Conservation (phyloP, 2,329 filamentous ascomycete species). For the Rhynchosporium secalis region DNA sequence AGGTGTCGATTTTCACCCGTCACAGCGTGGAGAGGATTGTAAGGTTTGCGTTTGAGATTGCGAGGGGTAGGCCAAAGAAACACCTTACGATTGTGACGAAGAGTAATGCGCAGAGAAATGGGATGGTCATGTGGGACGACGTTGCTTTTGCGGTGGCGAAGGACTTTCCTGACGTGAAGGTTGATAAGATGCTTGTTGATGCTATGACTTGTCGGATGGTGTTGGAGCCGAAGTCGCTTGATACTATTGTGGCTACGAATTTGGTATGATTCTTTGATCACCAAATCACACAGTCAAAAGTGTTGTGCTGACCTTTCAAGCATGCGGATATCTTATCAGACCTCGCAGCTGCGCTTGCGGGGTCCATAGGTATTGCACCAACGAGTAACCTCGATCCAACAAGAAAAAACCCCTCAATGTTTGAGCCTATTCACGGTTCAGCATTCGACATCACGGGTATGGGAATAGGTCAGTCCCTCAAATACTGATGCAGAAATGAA, state of each 20-base stretch:
- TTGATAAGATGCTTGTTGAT: slow-evolving; percentile 66
- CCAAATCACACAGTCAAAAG: not conserved
- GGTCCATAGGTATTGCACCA: slow-evolving; percentile 71
- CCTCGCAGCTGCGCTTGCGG: slow-evolving; percentile 67
- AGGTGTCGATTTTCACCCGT: slow-evolving; percentile 63
- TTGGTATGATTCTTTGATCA: slow-evolving; percentile 35
- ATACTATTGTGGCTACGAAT: slow-evolving; percentile 65
- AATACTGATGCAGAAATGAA: not conserved
- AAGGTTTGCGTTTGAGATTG: slow-evolving; percentile 61
- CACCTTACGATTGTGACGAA: slow-evolving; percentile 64
- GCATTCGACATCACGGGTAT: slow-evolving; percentile 60
- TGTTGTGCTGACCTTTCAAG: not conserved
- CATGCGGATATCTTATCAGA: slow-evolving; percentile 69
- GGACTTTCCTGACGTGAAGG: slow-evolving; percentile 59
- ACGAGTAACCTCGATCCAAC: slow-evolving; percentile 67
- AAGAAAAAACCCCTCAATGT: slow-evolving; percentile 56
- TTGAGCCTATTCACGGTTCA: slow-evolving; percentile 61
- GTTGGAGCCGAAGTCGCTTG: slow-evolving; percentile 55
- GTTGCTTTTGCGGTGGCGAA: slow-evolving; percentile 54
- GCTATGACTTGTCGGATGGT: slow-evolving; percentile 54
- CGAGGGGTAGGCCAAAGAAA: slow-evolving; percentile 54
- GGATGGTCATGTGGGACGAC: slow-evolving; percentile 69
- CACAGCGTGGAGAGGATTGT: slow-evolving; percentile 60
- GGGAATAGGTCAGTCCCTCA: slow-evolving; percentile 38
- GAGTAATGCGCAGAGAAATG: slow-evolving; percentile 64